Evolutionary conservation across 192 early-diverging fungal genomes (phyloP).

Genomic region (Hyaloraphidium curvatum): DNA sequence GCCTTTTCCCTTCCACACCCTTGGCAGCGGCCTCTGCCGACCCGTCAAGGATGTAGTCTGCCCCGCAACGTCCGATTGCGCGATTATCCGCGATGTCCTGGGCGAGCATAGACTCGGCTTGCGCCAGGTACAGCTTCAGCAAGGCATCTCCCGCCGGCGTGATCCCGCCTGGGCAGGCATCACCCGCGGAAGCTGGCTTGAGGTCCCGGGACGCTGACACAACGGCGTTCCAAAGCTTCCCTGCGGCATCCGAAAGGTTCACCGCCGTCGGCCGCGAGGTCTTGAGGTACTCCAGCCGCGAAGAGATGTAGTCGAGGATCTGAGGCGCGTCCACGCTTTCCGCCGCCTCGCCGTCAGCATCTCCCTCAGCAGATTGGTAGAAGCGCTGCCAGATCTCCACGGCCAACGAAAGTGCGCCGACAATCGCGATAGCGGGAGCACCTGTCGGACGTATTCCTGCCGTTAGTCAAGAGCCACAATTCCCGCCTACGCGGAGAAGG

Average conservation of each 20-base stretch:
- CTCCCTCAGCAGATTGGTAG: too few species aligned
- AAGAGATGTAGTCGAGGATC: conserved; percentile 31
- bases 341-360: too few species aligned
- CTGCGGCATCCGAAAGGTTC: conserved; percentile 79
- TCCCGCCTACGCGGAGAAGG: neutral
- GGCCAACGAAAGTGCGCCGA: conserved; percentile 75
- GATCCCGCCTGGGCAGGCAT: neutral
- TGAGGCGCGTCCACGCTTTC: too few species aligned
- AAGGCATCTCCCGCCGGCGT: conserved; percentile 16
- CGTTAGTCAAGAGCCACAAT: too few species aligned
- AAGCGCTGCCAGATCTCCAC: conserved; percentile 61
- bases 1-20: neutral
- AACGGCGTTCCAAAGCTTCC: conserved; percentile 23
- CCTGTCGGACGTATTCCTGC: conserved; percentile 30
- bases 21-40: neutral
- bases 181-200: neutral
- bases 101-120: conserved; percentile 66
- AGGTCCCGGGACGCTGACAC: neutral
- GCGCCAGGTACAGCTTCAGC: conserved; percentile 38
- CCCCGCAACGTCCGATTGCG: conserved; percentile 64
- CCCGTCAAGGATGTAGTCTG: conserved; percentile 42
- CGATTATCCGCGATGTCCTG: conserved; percentile 74
- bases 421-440: conserved; percentile 94
- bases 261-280: conserved; percentile 92
- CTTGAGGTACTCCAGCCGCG: conserved; percentile 51